phyloP scores from a whole-genome alignment of 106 monocot genomes.

The Dendrobium catenatum region DNA sequence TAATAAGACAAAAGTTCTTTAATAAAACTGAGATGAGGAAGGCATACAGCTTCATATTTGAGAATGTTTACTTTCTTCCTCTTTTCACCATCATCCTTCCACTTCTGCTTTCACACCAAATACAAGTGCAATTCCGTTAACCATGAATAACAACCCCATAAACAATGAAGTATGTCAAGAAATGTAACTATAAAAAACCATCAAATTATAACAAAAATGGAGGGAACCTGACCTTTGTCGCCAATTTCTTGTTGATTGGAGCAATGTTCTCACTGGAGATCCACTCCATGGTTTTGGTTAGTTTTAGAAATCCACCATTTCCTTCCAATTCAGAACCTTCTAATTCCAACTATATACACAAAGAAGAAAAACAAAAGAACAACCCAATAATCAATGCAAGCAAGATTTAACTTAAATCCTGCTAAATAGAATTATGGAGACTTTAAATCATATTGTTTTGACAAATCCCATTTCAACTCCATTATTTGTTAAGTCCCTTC shows the following conservation, averaged over 20 bases:
- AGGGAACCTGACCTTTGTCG: slow-evolving; percentile 39
- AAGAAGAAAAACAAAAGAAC: too few species aligned
- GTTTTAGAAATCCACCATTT: slow-evolving; percentile 51
- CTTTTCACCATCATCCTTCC: slow-evolving; percentile 65
- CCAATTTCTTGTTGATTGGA: slow-evolving; percentile 60
- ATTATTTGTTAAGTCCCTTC: too few species aligned
- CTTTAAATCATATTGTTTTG: too few species aligned
- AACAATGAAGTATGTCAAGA: not conserved
- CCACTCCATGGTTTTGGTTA: slow-evolving; percentile 59
- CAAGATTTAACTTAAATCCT: not conserved
- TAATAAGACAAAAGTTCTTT: not conserved
- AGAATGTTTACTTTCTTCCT: slow-evolving; percentile 76
- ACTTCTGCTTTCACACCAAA: slow-evolving; percentile 41
- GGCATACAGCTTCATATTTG: slow-evolving; percentile 74
- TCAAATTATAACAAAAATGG: not conserved
- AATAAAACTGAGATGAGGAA: not conserved
- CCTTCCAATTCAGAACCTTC: slow-evolving; percentile 26
- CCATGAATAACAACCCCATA: not conserved
- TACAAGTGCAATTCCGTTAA: not conserved
- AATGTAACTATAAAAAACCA: not conserved
- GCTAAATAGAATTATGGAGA: not conserved
- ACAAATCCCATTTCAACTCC: too few species aligned
- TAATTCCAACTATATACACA: slow-evolving; percentile 6
- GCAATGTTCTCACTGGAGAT: slow-evolving; percentile 46
- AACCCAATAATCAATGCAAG: not conserved